Evolutionary conservation across 352 stramenopile genomes (phyloP), one percentile per base, ranked within the genome.

Genomic region (Saprolegnia parasitica): DNA sequence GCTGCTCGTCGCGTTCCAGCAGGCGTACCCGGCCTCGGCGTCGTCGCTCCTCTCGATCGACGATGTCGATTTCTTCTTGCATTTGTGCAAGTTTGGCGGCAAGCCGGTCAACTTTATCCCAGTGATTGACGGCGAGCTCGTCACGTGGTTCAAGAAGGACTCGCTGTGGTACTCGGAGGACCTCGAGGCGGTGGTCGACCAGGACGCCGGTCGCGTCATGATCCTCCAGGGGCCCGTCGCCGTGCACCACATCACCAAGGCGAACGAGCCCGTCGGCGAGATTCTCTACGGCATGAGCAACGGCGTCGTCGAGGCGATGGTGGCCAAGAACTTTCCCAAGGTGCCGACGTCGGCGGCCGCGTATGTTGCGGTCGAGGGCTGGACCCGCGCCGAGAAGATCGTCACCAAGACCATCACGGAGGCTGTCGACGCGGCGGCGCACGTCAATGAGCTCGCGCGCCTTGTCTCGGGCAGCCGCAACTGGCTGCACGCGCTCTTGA

Each of bases 151-250:
- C 73, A 96, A 93, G 79, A 96, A 93, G 74, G 89, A 96, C 68
- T 95, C 86, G 54, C 71, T 96, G 20, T 96, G 89, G 89, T 96
- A 93, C 78, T 95, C 86, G 46, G 87, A 96, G 70, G 86, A 95
- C 45, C 71, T 96, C 66, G 87, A 95, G 37, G 86, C 84, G 0
- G 83, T 96, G 5, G 86, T 84, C 0, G 80, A 81, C 52, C 81
- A 77, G 26, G 87, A 96, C 67, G 81, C 79, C 13, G 85, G 93
- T 73, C 84, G 87, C 9, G 89, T 93, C 9, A 89, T 86, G 73
- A 86, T 96, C 26, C 83, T 96, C 5, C 84, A 95, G 47, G 88
- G 87, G 6, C 87, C 88, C 1, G 75, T 95, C 6, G 84, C 88
- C 42, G 88, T 93, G 40, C 81, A 83, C 32, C 91, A 92, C 77